Conservation (phyloP, 129 eudicot species). For the Mikania micrantha region DNA sequence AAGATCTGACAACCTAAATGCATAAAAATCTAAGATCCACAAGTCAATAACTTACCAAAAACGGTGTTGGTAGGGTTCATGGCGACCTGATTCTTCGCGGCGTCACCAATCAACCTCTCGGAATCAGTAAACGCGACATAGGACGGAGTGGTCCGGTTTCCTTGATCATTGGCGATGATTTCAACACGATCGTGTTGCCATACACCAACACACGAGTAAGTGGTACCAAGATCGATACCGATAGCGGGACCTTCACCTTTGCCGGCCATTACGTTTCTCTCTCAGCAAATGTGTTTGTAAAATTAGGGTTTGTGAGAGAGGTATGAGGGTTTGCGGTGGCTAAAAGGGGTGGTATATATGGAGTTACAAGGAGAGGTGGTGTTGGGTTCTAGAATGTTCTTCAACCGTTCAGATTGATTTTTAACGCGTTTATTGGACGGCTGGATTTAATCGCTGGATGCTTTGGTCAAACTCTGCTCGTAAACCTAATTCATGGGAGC, state of each 20-base stretch:
- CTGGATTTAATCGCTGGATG: neutral
- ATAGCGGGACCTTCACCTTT: conserved; percentile 62
- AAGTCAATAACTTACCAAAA: conserved; percentile 25
- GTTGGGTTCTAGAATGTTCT: conserved; percentile 42
- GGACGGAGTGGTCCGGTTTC: conserved; percentile 52
- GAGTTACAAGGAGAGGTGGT: neutral
- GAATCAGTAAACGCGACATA: conserved; percentile 53
- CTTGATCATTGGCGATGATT: conserved; percentile 60
- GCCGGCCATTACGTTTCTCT: conserved; percentile 40
- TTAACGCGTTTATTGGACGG: conserved; percentile 12
- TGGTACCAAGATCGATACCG: conserved; percentile 54
- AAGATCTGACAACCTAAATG: neutral
- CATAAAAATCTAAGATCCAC: neutral
- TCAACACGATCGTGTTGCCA: conserved; percentile 66
- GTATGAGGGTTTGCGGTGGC: conserved; percentile 7
- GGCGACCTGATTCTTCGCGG: conserved; percentile 64
- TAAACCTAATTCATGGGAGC: conserved; percentile 34
- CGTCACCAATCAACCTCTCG: conserved; percentile 52
- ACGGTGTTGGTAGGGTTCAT: conserved; percentile 62
- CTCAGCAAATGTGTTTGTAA: neutral
- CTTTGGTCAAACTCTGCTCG: neutral
- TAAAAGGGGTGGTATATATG: conserved; percentile 6
- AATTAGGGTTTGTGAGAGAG: conserved; percentile 23
- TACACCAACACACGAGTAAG: conserved; percentile 53
- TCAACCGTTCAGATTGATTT: conserved; percentile 33